Base-by-base conservation (phyloP, 192 early-diverging fungal species). In the Endogone sp. region DNA sequence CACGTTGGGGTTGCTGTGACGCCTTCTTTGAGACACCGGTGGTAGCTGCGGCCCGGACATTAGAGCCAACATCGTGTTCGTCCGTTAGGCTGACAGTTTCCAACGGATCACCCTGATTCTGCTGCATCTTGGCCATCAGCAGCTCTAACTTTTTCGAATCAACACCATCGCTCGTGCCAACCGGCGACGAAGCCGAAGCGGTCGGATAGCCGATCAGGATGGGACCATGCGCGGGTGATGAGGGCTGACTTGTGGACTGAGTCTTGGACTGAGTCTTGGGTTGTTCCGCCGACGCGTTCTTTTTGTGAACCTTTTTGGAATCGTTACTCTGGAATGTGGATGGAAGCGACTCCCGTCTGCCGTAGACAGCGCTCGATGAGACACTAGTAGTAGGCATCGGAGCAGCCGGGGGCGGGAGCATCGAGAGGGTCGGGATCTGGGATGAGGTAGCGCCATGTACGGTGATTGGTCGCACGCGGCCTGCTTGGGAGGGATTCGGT, bases 1-100 rank as follows among this genome's bases (percentile, higher is more conserved):
- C 71, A 29, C 76, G 68, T 16, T 49, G 37, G 16, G 37, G 6
- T 16, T 49, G 37, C 37, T n/a, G n/a, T n/a, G n/a, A n/a, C n/a
- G 37, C 6, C 1, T 49, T 49, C 37, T 49, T 49, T 16, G 37
- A 49, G 37, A 6, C 16, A 49, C 37, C 37, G 16, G 37, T 16
- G 37, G 37, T 49, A 49, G 37, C 9, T 11, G 37, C 37, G 37
- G 16, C 1, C 9, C 37, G 37, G 9, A 49, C 37, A 49, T 49
- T 49, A 16, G 37, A 49, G 1, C 37, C 16, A 16, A 16, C 37
- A 16, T 49, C 37, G 37, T 49, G 37, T 16, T 49, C 37, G 37
- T 49, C 37, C 37, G 16, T 16, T 16, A 49, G 16, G 16, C 37
- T 49, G 37, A 49, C 37, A 6, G 37, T 49, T 16, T 49, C 37